These are phyloP conservation scores for Naganishia onofrii DNA, from an alignment of 768 basidiomycete species.

Conservation along the genomic window DNA sequence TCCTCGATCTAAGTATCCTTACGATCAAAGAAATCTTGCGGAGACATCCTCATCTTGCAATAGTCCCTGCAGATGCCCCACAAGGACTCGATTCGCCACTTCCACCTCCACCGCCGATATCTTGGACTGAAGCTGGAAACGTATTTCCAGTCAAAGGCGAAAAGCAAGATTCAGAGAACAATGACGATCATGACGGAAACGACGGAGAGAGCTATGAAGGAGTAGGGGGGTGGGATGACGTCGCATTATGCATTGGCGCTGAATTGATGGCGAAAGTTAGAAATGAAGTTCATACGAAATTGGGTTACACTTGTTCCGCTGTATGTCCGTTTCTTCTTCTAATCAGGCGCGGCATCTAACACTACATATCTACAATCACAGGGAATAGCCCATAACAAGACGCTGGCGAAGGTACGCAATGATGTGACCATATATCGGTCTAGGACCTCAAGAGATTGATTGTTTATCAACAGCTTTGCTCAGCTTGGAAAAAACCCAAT, in stretches of 20 bases:
- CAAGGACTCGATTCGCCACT: constrained; percentile 59
- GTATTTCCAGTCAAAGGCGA: constrained; percentile 47
- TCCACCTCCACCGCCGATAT: constrained; percentile 47
- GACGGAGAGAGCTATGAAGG: constrained; percentile 28
- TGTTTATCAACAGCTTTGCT: constrained; percentile 62
- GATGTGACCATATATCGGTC: not conserved
- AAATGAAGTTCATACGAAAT: constrained; percentile 62
- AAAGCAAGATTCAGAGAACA: constrained; percentile 14
- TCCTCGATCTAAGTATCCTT: constrained; percentile 81
- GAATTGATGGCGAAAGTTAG: constrained; percentile 77
- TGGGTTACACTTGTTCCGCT: constrained; percentile 93
- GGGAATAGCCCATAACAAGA: constrained; percentile 91
- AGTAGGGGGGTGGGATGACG: constrained; percentile 77
- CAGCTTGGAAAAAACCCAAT: constrained; percentile 87
- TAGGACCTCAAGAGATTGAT: not conserved
- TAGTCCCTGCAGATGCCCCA: constrained; percentile 67
- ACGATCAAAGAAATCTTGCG: constrained; percentile 72
- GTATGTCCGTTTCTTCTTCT: constrained; percentile 55
- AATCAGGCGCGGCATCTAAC: no score
- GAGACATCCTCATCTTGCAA: constrained; percentile 71
- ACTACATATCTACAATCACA: constrained; percentile 52
- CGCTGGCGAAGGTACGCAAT: constrained; percentile 75
- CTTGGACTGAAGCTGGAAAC: constrained; percentile 48
- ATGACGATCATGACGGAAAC: constrained; percentile 17
- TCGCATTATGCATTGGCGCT: constrained; percentile 82